Percentiles rank a stretch among this genome's conserved stretches.
Conservation (phyloP, 2,329 filamentous ascomycete genomes). For the Celoporthe dispersa region DNA sequence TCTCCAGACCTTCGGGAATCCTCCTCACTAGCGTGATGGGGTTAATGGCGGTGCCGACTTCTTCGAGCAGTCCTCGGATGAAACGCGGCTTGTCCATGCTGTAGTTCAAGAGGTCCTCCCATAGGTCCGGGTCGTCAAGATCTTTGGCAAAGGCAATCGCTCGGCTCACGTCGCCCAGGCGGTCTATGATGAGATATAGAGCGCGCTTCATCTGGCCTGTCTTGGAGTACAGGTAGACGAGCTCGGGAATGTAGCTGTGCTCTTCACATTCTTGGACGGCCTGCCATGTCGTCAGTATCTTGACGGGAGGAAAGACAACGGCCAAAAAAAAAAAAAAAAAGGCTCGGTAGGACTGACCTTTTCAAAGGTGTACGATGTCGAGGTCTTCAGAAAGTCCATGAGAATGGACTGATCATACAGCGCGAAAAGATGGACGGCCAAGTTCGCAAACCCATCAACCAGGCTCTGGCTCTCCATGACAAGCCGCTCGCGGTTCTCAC, state of each 20-base stretch:
- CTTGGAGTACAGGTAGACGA: conserved; percentile 95
- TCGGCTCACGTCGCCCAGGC: conserved; percentile 87
- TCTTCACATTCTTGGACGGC: conserved; percentile 79
- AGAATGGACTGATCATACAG: conserved; percentile 78
- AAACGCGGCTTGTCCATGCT: conserved; percentile 98
- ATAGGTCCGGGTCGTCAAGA: conserved; percentile 88
- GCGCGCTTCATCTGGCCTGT: conserved; percentile 93
- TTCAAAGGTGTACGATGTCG: conserved; percentile 87
- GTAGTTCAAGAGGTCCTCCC: conserved; percentile 93
- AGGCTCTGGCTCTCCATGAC: conserved; percentile 66
- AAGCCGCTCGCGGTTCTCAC: conserved; percentile 60
- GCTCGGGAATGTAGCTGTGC: conserved; percentile 81
- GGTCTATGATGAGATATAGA: conserved; percentile 89
- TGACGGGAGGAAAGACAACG: not conserved
- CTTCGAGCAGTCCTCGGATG: conserved; percentile 87
- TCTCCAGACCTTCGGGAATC: conserved; percentile 91
- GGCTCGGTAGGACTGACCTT: conserved; percentile 48
- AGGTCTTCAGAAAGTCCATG: conserved; percentile 84
- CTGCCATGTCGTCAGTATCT: conserved; percentile 41
- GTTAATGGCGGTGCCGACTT: conserved; percentile 92
- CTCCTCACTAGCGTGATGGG: conserved; percentile 87
- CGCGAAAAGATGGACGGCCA: conserved; percentile 85
- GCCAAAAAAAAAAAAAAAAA: not conserved
- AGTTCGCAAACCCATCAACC: conserved; percentile 85
- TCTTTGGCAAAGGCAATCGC: conserved; percentile 95